These are phyloP conservation scores for Mycena albidolilacea DNA, from an alignment of 768 basidiomycete species.

Conservation along the genomic window DNA sequence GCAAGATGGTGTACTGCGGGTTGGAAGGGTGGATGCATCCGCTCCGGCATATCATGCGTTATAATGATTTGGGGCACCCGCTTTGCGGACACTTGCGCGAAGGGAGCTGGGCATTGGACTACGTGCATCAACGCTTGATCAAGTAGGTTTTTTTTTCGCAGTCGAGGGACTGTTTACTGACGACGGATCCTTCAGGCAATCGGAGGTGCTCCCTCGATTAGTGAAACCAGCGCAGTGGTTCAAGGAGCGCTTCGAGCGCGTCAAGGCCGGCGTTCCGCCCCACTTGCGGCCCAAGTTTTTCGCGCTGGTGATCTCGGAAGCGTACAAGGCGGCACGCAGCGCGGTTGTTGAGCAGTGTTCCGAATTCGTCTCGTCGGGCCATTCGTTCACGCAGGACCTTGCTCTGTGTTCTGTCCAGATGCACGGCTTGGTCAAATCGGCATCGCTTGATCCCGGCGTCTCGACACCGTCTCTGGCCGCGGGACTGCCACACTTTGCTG, in stretches of 20 bases:
- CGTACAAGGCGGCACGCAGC: constrained; percentile 92
- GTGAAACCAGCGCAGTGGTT: constrained; percentile 86
- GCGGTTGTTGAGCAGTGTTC: constrained; percentile 90
- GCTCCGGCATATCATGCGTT: constrained; percentile 84
- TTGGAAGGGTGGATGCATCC: constrained; percentile 98
- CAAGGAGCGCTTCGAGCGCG: constrained; percentile 86
- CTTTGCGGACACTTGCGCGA: constrained; percentile 90
- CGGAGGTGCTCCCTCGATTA: constrained; percentile 76
- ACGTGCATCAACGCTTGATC: constrained; percentile 77
- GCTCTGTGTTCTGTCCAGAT: constrained; percentile 91
- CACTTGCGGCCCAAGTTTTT: constrained; percentile 98
- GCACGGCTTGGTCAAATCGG: constrained; percentile 92
- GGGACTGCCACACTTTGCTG: constrained; percentile 93
- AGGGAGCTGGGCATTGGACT: constrained; percentile 95
- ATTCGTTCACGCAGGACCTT: constrained; percentile 91
- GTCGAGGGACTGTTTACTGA: constrained; percentile 26
- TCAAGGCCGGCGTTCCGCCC: constrained; percentile 81
- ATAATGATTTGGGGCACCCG: constrained; percentile 95
- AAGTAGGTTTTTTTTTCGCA: constrained; percentile 65
- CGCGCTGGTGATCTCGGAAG: constrained; percentile 89
- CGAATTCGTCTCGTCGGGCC: constrained; percentile 88
- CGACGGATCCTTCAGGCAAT: constrained; percentile 61
- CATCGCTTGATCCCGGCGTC: constrained; percentile 84
- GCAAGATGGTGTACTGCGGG: constrained; percentile 90
- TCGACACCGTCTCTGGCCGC: constrained; percentile 90